Conservation (phyloP, 192 early-diverging fungal genomes). For the Backusella circina region DNA sequence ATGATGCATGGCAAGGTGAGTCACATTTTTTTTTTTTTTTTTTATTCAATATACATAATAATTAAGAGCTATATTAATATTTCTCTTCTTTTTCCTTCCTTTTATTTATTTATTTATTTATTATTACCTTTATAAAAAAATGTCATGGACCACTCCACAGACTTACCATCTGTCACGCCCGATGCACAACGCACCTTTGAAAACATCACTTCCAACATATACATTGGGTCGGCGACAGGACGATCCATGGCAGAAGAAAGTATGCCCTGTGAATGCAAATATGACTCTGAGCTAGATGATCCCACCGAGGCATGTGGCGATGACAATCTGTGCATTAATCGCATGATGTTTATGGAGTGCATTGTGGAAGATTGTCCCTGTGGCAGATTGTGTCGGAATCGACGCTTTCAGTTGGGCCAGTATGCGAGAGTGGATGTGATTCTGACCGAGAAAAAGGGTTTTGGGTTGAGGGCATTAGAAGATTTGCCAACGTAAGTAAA, state of each 20-base stretch:
- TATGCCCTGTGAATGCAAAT: conserved; percentile 76
- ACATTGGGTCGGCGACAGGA: conserved; percentile 66
- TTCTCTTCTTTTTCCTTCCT: neutral
- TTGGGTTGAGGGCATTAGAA: conserved; percentile 74
- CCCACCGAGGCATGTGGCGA: conserved; percentile 82
- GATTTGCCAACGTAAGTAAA: conserved; percentile 61
- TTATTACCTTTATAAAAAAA: neutral
- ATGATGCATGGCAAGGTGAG: neutral
- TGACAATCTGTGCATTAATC: conserved; percentile 89
- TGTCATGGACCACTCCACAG: neutral
- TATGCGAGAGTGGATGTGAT: conserved; percentile 87
- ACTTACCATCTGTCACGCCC: conserved; percentile 7
- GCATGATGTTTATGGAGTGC: conserved; percentile 89
- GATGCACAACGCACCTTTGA: conserved; percentile 58
- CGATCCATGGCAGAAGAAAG: conserved; percentile 63
- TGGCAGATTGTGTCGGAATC: conserved; percentile 85
- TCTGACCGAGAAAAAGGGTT: conserved; percentile 87
- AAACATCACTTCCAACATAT: conserved; percentile 67
- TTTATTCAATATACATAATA: neutral
- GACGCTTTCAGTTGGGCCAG: conserved; percentile 82
- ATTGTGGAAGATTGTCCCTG: conserved; percentile 82
- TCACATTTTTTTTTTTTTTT: neutral
- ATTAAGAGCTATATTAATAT: neutral
- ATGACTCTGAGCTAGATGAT: conserved; percentile 56
- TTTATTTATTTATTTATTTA: neutral